phyloP scores from a whole-genome alignment of 1,284 basidiomycete genomes.

The Vanrija pseudolonga region DNA sequence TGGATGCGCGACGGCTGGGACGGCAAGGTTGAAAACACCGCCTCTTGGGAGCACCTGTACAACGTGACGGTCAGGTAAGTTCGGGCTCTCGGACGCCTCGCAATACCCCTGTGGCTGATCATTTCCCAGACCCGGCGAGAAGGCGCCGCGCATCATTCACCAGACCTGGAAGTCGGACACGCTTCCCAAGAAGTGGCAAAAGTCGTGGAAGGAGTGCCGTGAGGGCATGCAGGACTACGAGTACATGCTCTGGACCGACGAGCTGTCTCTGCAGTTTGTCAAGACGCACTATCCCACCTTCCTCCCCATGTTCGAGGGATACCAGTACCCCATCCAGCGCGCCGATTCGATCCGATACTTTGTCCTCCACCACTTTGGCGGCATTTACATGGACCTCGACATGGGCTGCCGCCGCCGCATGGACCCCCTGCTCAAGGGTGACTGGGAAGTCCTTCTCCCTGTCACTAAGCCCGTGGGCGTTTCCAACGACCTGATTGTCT shows the following conservation, averaged over 20 bases:
- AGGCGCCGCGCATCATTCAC: constrained; percentile 88
- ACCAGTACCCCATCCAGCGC: constrained; percentile 90
- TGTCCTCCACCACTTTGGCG: constrained; percentile 90
- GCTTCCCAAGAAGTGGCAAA: constrained; percentile 78
- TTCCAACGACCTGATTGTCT: constrained; percentile 95
- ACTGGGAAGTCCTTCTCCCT: constrained; percentile 83
- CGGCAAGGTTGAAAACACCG: constrained; percentile 34
- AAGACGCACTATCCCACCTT: constrained; percentile 85
- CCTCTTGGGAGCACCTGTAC: constrained; percentile 39
- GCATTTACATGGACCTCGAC: constrained; percentile 95
- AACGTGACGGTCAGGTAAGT: constrained; percentile 41
- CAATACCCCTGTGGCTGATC: neutral
- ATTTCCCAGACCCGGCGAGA: constrained; percentile 53
- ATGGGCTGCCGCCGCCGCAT: constrained; percentile 88
- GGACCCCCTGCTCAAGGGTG: constrained; percentile 72
- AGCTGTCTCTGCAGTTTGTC: constrained; percentile 82
- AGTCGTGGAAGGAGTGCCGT: constrained; percentile 71
- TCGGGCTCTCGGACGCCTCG: neutral
- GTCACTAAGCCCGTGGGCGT: constrained; percentile 95
- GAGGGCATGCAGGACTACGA: constrained; percentile 93
- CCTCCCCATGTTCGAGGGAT: constrained; percentile 85
- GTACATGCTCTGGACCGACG: constrained; percentile 98
- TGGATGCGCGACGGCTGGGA: constrained; percentile 48
- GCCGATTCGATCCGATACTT: constrained; percentile 99
- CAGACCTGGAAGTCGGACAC: constrained; percentile 96